Base-by-base conservation (phyloP, 176 grass and related monocot genomes). In the Thalia dealbata region DNA sequence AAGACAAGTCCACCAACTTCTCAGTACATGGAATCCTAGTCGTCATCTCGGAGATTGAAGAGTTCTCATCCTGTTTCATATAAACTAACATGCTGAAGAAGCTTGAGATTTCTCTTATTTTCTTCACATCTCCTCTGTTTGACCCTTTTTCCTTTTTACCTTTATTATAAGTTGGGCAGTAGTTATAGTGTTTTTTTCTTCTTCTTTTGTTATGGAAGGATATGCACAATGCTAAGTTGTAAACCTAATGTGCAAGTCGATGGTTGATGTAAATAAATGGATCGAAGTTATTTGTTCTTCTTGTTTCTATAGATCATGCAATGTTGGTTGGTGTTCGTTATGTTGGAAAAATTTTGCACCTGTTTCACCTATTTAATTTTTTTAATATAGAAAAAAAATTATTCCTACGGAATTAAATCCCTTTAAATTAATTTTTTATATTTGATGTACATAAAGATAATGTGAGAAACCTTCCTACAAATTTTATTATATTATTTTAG, bases 1-100 rank as follows among this genome's bases (percentile, higher is more conserved):
- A 83, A 86, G 75, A 78, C 67, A 69, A 91, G 67, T 72, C 85
- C 95, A 48, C 95, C 90, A 22, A 8, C 77, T 24, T 80, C 56
- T 60, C 95, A 99, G 66, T 91, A 93, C 52, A 99, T 99, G 95
- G 81, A 99, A 81, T 81, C 84, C 41, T 86, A 81, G 76, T 30
- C 72, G 13, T 45, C 35, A 68, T 44, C 23, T 28, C 29, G 61
- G 61, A 63, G 61, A 58, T 18, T 52, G 18, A 1, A 18, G 22
- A 58, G 54, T n/a, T n/a, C 3, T 19, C 16, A 58, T 58, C 54
- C 21, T 61, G 56, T 25, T 26, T 25, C 21, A 23, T 24, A n/a
- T 26, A 22, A 19, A 61, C 9, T 19, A 38, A 38, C 0, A 0
- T 61, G 21, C 22, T 61, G 7, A 9, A 61, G 21, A 0, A 58